Evolutionary conservation across 768 basidiomycete species (phyloP).

Genomic region (Xerocomus potaroensis): DNA sequence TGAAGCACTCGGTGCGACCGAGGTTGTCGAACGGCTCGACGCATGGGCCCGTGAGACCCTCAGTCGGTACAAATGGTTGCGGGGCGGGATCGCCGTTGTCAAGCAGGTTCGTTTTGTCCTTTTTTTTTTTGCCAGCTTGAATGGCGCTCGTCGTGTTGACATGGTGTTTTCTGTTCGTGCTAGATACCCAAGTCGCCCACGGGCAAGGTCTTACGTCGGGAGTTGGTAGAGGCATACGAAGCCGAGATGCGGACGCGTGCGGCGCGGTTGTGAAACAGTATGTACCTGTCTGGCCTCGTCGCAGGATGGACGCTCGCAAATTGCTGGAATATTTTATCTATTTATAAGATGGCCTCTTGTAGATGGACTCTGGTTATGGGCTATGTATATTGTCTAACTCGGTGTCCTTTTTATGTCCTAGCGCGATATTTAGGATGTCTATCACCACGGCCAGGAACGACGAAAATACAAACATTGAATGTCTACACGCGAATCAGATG

Average conservation of each 20-base stretch:
- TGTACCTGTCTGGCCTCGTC: too few species aligned
- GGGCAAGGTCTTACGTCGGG: slow-evolving; percentile 64
- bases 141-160: neutral
- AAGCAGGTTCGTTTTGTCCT: slow-evolving; percentile 48
- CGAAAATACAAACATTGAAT: too few species aligned
- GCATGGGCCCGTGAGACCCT: slow-evolving; percentile 58
- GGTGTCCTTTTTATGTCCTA: too few species aligned
- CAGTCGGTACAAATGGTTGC: slow-evolving; percentile 73
- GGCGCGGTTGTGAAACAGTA: slow-evolving; percentile 27
- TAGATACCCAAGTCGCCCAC: slow-evolving; percentile 74
- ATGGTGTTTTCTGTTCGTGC: neutral
- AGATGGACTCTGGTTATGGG: too few species aligned
- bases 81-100: slow-evolving; percentile 67
- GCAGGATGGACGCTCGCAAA: too few species aligned
- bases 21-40: slow-evolving; percentile 46
- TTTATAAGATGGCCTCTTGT: too few species aligned
- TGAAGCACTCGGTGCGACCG: slow-evolving; percentile 39
- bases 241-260: slow-evolving; percentile 11
- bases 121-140: neutral
- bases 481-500: neutral
- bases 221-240: slow-evolving; percentile 59
- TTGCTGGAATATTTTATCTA: neutral
- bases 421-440: neutral
- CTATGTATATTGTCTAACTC: too few species aligned
- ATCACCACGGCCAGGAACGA: too few species aligned